These are phyloP conservation scores for Phylloporus sp. DNA, from an alignment of 768 basidiomycete species.

Conservation along the genomic window DNA sequence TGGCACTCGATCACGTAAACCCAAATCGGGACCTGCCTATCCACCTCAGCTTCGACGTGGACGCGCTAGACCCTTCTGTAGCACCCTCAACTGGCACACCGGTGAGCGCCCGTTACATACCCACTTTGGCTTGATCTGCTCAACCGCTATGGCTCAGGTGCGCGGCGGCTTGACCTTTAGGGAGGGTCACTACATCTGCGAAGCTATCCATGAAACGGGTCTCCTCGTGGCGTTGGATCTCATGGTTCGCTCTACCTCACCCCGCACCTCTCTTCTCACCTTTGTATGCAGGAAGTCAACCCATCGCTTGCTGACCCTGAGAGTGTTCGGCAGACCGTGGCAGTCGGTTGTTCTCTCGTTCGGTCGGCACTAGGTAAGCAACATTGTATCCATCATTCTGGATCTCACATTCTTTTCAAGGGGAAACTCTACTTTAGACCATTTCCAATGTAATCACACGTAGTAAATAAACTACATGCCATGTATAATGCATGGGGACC, in stretches of 20 bases:
- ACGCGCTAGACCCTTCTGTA: slow-evolving; percentile 88
- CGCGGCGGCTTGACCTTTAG: slow-evolving; percentile 94
- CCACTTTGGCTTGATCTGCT: neutral
- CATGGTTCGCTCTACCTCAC: slow-evolving; percentile 55
- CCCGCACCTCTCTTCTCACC: slow-evolving; percentile 5
- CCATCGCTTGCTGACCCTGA: slow-evolving; percentile 78
- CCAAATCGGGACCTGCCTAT: slow-evolving; percentile 78
- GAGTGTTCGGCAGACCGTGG: slow-evolving; percentile 81
- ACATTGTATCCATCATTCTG: neutral
- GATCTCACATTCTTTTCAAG: slow-evolving; percentile 17
- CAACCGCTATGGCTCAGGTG: slow-evolving; percentile 42
- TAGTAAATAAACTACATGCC: slow-evolving; percentile 6
- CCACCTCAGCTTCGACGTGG: slow-evolving; percentile 95
- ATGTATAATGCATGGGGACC: no score
- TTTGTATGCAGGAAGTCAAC: slow-evolving; percentile 80
- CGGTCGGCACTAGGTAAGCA: slow-evolving; percentile 73
- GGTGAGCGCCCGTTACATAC: slow-evolving; percentile 36
- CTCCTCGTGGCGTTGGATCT: slow-evolving; percentile 88
- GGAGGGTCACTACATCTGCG: slow-evolving; percentile 98
- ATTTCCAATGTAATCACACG: neutral
- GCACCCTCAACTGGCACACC: slow-evolving; percentile 96
- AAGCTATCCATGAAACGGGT: slow-evolving; percentile 89
- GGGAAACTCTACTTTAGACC: slow-evolving; percentile 31
- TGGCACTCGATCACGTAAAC: slow-evolving; percentile 94
- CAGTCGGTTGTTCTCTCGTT: slow-evolving; percentile 83